Evolutionary conservation across 352 stramenopile genomes (phyloP), one percentile per base, ranked within the genome.

Genomic region (Phytophthora syringae): DNA sequence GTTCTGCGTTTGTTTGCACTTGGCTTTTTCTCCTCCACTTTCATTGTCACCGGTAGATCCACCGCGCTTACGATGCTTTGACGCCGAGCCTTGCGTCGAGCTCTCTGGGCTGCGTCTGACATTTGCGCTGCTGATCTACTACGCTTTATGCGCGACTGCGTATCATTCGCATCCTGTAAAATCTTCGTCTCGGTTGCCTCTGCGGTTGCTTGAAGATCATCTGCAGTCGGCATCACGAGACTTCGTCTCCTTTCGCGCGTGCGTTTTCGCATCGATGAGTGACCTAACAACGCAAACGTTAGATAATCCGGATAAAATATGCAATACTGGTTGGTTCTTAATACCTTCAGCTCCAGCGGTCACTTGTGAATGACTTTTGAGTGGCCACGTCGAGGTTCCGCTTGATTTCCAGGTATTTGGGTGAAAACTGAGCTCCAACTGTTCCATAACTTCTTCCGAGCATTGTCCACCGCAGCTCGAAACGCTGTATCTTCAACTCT

Each of bases 51-150:
- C 15, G 58, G 42, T 36, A 81, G 48, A 15, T 67, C 32, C 12
- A 84, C 57, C 0, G 52, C 39, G 3, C 53, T 61, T 1, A 77
- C 52, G 28, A 82, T 81, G 39, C 76, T 84, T 56, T 84, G 76
- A n/a, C 76, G 73, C 0, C 70, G 73, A 60, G 40, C 27, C 54
- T 79, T 79, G 10, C 62, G 67, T 18, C 47, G 39, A 28, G 52
- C 52, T 42, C 63, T 72, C 11, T 48, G 48, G 5, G 22, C 32
- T 39, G 50, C 43, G n/a, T 67, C 54, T 27, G 21, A 25, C 30
- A 56, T 45, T 7, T 48, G 44, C 24, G 47, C 30, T 7, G 47
- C 51, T 6, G 42, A 34, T 52, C 57, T 39, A 39, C 47, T 52
- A 11, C 47, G 58, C 27, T 76, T 72, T 11, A 15, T 13, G n/a